phyloP scores from a whole-genome alignment of 805 yeast genomes.

The Candida wancherniae region DNA sequence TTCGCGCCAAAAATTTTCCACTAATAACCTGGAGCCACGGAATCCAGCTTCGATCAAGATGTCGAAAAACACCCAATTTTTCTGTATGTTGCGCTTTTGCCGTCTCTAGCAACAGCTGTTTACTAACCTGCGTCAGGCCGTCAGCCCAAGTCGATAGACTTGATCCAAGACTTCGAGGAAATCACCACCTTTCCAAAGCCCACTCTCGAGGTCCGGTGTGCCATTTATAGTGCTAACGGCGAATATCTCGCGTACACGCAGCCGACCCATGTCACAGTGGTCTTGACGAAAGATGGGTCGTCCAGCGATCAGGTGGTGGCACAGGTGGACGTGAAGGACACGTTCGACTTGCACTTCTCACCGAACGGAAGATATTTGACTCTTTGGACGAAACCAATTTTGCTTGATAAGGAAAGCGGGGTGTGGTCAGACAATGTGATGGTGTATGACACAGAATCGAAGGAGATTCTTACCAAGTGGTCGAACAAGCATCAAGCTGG shows the following conservation, averaged over 20 bases:
- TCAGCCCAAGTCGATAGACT: slow-evolving; percentile 24
- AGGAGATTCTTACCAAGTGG: slow-evolving; percentile 54
- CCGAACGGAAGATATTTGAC: slow-evolving; percentile 78
- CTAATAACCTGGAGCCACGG: too few species aligned
- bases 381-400: slow-evolving; percentile 86
- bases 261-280: slow-evolving; percentile 53
- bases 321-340: slow-evolving; percentile 56
- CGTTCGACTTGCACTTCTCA: slow-evolving; percentile 81
- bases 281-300: slow-evolving; percentile 43
- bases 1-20: too few species aligned
- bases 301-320: slow-evolving; percentile 41
- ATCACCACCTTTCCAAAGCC: slow-evolving; percentile 34
- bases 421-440: slow-evolving; percentile 75
- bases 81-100: slow-evolving; percentile 26
- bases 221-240: slow-evolving; percentile 68
- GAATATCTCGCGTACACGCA: slow-evolving; percentile 66
- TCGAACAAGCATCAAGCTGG: slow-evolving; percentile 79
- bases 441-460: slow-evolving; percentile 53
- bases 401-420: slow-evolving; percentile 60
- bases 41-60: too few species aligned
- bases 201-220: slow-evolving; percentile 51
- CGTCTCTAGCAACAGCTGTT: not conserved
- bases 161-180: slow-evolving; percentile 30
- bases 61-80: slow-evolving; percentile 36
- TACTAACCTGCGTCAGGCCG: slow-evolving; percentile 26